Evolutionary conservation across 805 yeast genomes (phyloP).

Genomic region (Wickerhamia fluorescens): DNA sequence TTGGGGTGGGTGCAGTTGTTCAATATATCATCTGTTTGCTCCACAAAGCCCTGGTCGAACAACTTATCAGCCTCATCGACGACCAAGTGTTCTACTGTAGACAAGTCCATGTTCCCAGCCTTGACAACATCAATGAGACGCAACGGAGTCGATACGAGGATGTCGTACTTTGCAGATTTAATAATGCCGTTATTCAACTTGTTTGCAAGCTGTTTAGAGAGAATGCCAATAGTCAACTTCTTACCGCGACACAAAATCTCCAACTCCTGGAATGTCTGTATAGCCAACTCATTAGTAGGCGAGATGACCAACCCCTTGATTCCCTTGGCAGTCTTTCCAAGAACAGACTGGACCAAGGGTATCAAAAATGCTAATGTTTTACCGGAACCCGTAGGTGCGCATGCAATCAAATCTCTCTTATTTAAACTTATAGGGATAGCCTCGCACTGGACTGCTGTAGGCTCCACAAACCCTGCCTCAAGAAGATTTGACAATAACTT

Average conservation of each 20-base stretch:
- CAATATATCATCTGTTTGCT: conserved; percentile 84
- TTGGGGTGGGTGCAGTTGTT: conserved; percentile 45
- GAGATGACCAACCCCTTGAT: conserved; percentile 75
- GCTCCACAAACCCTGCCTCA: conserved; percentile 67
- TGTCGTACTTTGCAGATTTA: conserved; percentile 60
- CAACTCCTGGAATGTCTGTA: conserved; percentile 72
- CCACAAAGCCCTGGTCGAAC: conserved; percentile 79
- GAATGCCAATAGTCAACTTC: conserved; percentile 51
- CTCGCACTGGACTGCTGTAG: conserved; percentile 92
- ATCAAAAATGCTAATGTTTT: conserved; percentile 86
- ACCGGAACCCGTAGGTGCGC: conserved; percentile 99
- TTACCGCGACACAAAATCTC: conserved; percentile 50
- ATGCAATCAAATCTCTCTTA: conserved; percentile 74
- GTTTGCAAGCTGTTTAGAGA: conserved; percentile 65
- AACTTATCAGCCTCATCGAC: conserved; percentile 96
- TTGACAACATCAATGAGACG: conserved; percentile 76
- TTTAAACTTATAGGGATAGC: conserved; percentile 70
- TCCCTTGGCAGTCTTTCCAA: conserved; percentile 16
- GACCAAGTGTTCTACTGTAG: conserved; percentile 64
- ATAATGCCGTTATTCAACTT: conserved; percentile 59
- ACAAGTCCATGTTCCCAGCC: conserved; percentile 51
- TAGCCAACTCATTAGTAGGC: conserved; percentile 92
- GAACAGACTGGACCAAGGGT: conserved; percentile 60
- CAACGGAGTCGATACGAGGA: conserved; percentile 82
- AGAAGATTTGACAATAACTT: conserved; percentile 55